These are phyloP conservation scores for Lentinula sp. DNA, from an alignment of 768 basidiomycete species.

Conservation along the genomic window DNA sequence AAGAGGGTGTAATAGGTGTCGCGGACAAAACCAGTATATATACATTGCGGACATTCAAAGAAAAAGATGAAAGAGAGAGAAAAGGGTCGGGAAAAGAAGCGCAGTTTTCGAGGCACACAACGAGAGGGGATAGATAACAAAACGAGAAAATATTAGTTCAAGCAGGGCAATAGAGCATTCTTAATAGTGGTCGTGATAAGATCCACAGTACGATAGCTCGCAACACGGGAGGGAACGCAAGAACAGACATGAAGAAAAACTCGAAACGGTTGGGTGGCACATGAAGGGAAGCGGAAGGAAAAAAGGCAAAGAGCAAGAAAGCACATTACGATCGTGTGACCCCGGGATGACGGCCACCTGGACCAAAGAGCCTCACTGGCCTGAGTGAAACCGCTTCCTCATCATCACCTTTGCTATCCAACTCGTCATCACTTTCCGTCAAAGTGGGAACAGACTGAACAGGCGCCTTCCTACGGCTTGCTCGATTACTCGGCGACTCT, in stretches of 20 bases:
- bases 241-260: not conserved
- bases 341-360: not conserved
- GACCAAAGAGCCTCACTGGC: constrained; percentile 3
- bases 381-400: not conserved
- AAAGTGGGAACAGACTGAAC: not conserved
- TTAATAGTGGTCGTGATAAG: not conserved
- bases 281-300: not conserved
- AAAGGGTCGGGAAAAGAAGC: not conserved
- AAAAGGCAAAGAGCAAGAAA: not conserved
- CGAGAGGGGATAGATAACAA: not conserved
- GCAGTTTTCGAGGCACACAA: not conserved
- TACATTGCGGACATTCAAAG: not conserved
- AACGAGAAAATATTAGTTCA: not conserved
- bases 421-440: constrained; percentile 4
- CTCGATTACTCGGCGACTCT: not conserved
- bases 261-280: not conserved
- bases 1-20: not conserved
- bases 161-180: not conserved
- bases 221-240: no score
- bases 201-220: not conserved
- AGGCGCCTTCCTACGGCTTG: not conserved
- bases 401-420: not conserved
- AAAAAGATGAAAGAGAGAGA: not conserved
- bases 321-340: not conserved
- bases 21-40: constrained; percentile 4